Evolutionary conservation across 208 protist species (phyloP), one percentile per base, ranked within the genome.

Genomic region (Acanthamoeba divionensis): DNA sequence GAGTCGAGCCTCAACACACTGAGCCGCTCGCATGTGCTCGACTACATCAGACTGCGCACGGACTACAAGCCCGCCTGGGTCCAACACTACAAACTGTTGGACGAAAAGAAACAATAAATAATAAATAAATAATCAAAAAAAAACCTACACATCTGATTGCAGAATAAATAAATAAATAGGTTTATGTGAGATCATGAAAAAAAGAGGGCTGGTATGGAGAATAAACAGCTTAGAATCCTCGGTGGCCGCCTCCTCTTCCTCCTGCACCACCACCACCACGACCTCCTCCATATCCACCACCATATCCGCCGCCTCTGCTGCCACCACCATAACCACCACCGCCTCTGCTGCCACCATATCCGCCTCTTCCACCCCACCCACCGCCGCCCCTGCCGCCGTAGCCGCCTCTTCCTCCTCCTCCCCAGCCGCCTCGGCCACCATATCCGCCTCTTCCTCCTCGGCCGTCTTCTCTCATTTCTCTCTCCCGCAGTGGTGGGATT

Each of bases 61-160:
- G 73, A 83, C 73, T 83, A 48, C 50, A 54, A 62, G 47, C 50
- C 73, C 45, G 2, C 47, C 47, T 83, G 73, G 73, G 15, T 83
- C 47, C 50, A 54, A 12, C 73, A 83, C 48, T 83, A 38, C 73
- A 24, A 36, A 12, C 73, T 83, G 5, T 36, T 83, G 33, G 73
- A 83, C 45, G 66, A 75, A 45, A 75, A 48, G 66, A 75, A 75
- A 26, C 5, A 9, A 15, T 75, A 36, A 7, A 36, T n/a, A n/a
- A n/a, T n/a, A n/a, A n/a, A n/a, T n/a, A n/a, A n/a, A n/a, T n/a
- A n/a, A n/a, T n/a, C n/a, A n/a, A n/a, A n/a, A n/a, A n/a, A n/a
- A n/a, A n/a, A n/a, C n/a, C n/a, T n/a, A n/a, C n/a, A n/a, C n/a
- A n/a, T n/a, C n/a, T n/a, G n/a, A n/a, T n/a, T n/a, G n/a, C n/a